Evolutionary conservation across 2,329 filamentous ascomycete genomes (phyloP), one percentile per base, ranked within the genome.

Genomic region (Colletotrichum brevisporum): DNA sequence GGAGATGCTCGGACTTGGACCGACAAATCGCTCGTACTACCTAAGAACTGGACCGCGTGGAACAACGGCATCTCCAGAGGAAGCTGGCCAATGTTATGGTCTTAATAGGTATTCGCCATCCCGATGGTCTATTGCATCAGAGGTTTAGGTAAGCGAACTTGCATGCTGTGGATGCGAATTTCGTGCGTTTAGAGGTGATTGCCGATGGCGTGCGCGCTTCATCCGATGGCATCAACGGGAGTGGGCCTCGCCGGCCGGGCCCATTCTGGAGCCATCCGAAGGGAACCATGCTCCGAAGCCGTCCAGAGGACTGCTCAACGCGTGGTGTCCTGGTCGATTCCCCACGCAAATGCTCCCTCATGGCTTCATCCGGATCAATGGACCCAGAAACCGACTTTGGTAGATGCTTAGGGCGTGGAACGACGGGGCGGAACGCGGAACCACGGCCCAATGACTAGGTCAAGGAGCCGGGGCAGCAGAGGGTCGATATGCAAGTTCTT

Each of bases 181-280:
- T 24, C 18, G 47, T 24, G 50, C 18, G 56, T 59, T 41, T 41
- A 48, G 54, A 26, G 62, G 61, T 50, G 21, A 9, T 24, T 16
- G 47, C 45, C 63, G 59, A 70, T 70, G 56, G 64, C 68, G 68
- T 63, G 59, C 67, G 63, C 41, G 55, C 54, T 63, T 58, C 54
- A 39, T 41, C 24, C 9, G 68, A 70, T 70, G 68, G 63, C 68
- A 70, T 70, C 68, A 70, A 68, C 31, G 41, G 39, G 45, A 66
- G 64, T 67, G 64, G 64, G 64, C 31, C 64, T 21, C 26, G 45
- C 36, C 18, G 50, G 36, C 24, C 41, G 36, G 39, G 24, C 39
- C n/a, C 16, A 13, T 63, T 47, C 18, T 57, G 58, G 43, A 63
- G 26, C 18, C n/a, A 5, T 10, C 39, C 24, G 45, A 26, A 18